Base-by-base conservation (phyloP, 306 rosid genomes). In the Hippophae rhamnoides region DNA sequence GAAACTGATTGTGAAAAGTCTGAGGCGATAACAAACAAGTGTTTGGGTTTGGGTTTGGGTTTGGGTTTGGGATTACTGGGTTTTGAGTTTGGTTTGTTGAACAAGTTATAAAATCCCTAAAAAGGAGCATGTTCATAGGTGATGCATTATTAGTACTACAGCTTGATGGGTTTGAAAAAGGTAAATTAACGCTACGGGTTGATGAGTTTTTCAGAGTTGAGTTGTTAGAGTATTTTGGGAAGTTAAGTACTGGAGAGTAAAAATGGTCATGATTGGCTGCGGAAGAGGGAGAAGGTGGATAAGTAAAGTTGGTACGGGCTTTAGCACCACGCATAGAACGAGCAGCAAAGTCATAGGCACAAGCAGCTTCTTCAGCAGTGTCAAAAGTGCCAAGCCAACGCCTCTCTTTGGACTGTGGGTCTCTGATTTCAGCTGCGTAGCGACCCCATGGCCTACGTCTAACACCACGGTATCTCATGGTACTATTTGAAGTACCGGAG, bases 371-470 rank as follows among this genome's bases (percentile, higher is more conserved):
- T 76, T 92, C 99, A 0, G 96, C 99, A 2, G 99, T 92, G 75
- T 92, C 99, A 13, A 92, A 92, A 7, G 99, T 92, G 0, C 99
- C 99, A 0, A 92, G 86, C 99, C 99, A 92, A 3, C 99, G 83
- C 5, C 99, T 74, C 8, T 92, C 99, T 67, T 92, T 92, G 0
- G 96, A 76, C 51, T 76, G 79, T 0, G 99, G 99, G 84, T 92
- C 99, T 7, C 99, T 72, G 42, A 92, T 92, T 80, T 92, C 99
- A 0, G 99, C 99, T 0, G 99, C 99, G 52, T 92, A 92, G 43
- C 99, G 89, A 0, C 99, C 99, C 99, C 99, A 92, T 0, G 99
- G 99, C 69, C 99, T 64, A 0, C 99, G 87, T n/a, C 99, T 74
- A 0, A 92, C 99, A 6, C 99, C 99, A 0, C 99, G 95, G 78